These are phyloP conservation scores for Ganoderma lingzhi DNA, from an alignment of 1,284 basidiomycete species.

Conservation along the genomic window DNA sequence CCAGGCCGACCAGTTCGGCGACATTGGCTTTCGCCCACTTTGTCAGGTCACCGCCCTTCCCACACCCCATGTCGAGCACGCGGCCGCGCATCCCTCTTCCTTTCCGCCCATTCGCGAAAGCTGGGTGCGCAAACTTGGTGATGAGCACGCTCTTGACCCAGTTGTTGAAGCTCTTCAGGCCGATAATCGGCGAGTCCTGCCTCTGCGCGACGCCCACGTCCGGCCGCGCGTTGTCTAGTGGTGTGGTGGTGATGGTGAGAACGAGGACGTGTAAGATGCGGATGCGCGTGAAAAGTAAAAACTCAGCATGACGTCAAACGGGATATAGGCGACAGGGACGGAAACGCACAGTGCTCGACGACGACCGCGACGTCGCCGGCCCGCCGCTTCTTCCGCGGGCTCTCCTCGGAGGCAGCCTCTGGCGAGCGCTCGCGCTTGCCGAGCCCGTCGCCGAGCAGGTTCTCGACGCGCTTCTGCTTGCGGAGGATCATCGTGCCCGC, in stretches of 20 bases:
- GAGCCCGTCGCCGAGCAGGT: slow-evolving; percentile 37
- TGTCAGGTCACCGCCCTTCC: slow-evolving; percentile 96
- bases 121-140: slow-evolving; percentile 82
- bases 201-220: slow-evolving; percentile 90
- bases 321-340: slow-evolving; percentile 3
- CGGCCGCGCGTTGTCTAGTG: slow-evolving; percentile 87
- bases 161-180: slow-evolving; percentile 98
- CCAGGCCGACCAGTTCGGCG: slow-evolving; percentile 82
- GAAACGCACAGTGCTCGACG: slow-evolving; percentile 72
- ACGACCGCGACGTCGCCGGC: slow-evolving; percentile 73
- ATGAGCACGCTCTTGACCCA: slow-evolving; percentile 98
- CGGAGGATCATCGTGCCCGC: slow-evolving; percentile 62
- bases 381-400: slow-evolving; percentile 58
- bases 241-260: slow-evolving; percentile 10
- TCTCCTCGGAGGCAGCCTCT: slow-evolving; percentile 43
- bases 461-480: slow-evolving; percentile 64
- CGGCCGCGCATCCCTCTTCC: slow-evolving; percentile 58
- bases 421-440: slow-evolving; percentile 56
- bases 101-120: slow-evolving; percentile 49
- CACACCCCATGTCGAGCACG: slow-evolving; percentile 96
- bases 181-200: slow-evolving; percentile 94
- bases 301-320: slow-evolving; percentile 21
- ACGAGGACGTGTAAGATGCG: neutral
- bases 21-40: slow-evolving; percentile 96
- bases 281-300: neutral